Evolutionary conservation across 2,329 filamentous ascomycete species (phyloP), one percentile per base, ranked within the genome.

Genomic region (Paracamarosporium sp.): DNA sequence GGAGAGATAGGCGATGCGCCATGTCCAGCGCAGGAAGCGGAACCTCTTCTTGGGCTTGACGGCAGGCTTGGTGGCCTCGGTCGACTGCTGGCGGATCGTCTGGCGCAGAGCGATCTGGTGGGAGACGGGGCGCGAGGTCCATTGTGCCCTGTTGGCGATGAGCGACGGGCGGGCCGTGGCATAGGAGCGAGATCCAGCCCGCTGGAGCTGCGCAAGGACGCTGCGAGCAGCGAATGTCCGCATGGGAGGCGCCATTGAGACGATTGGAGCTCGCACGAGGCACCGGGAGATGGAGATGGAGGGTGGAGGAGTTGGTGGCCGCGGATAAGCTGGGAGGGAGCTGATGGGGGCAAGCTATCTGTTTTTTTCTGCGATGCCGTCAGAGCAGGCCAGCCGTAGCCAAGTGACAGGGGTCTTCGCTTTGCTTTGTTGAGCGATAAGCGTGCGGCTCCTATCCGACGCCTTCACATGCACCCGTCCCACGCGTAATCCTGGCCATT

Each of bases 1-100:
- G 54, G 90, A 90, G 63, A 97, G 79, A 76, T 94, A 93, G 55
- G 90, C 91, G 70, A 92, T 75, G 69, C 95, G 88, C 91, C 92
- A 98, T 57, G 88, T 80, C 88, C 90, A 96, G 75, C 86, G 86
- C 74, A 98, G 83, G 64, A 87, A 84, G 57, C 88, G 80, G 79
- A 95, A 89, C 43, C 63, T 50, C 68, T 73, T 88, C 85, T 72
- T 79, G 53, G 66, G 69, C 69, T 72, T 70, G 61, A 64, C 64
- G 45, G 44, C 59, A 22, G 63, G 71, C 65, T 69, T 65, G 59
- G 66, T 69, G 30, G 64, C 65, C 20, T 74, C 66, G 22, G 63
- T 71, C 48, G 73, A 75, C 64, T 72, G 68, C 36, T 69, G 63
- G 51, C 74, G 72, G 61, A 75, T 61, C 28, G 69, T 68, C 63